Evolutionary conservation across 1,284 basidiomycete species (phyloP).

Genomic region (Ganoderma resinaceum): DNA sequence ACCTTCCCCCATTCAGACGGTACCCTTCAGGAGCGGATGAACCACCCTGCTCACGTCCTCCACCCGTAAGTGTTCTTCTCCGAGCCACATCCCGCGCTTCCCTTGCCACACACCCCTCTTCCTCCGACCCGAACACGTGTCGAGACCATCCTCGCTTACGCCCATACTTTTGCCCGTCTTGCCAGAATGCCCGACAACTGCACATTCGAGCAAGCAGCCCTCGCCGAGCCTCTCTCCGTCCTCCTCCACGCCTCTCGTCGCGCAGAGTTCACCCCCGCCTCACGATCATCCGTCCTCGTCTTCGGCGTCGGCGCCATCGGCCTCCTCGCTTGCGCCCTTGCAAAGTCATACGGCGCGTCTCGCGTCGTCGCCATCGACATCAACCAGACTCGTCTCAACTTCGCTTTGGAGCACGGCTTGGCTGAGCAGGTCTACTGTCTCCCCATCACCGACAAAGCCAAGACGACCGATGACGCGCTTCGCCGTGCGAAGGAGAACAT

Average conservation of each 20-base stretch:
- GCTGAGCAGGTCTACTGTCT: conserved; percentile 77
- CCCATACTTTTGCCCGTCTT: conserved; percentile 4
- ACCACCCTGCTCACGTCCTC: conserved; percentile 85
- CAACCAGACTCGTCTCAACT: conserved; percentile 81
- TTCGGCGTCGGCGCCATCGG: conserved; percentile 95
- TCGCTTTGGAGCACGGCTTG: conserved; percentile 79
- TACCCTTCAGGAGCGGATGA: conserved; percentile 87
- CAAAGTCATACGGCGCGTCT: conserved; percentile 74
- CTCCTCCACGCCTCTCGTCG: conserved; percentile 85
- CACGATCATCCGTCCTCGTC: conserved; percentile 70
- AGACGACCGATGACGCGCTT: conserved; percentile 69
- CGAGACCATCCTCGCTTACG: conserved; percentile 21
- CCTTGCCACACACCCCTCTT: conserved; percentile 12
- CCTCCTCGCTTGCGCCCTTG: conserved; percentile 84
- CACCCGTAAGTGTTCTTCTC: conserved; percentile 73
- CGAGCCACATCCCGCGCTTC: conserved; percentile 17
- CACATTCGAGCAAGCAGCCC: conserved; percentile 80
- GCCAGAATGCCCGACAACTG: conserved; percentile 79
- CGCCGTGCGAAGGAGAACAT: conserved; percentile 70
- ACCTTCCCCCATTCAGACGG: conserved; percentile 95
- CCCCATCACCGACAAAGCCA: conserved; percentile 54
- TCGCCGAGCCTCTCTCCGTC: conserved; percentile 92
- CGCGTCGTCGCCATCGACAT: conserved; percentile 86
- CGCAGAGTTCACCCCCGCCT: conserved; percentile 58
- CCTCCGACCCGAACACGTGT: conserved; percentile 26